These are phyloP conservation scores for Articulospora tetracladia DNA, from an alignment of 495 filamentous ascomycete species.

Conservation along the genomic window DNA sequence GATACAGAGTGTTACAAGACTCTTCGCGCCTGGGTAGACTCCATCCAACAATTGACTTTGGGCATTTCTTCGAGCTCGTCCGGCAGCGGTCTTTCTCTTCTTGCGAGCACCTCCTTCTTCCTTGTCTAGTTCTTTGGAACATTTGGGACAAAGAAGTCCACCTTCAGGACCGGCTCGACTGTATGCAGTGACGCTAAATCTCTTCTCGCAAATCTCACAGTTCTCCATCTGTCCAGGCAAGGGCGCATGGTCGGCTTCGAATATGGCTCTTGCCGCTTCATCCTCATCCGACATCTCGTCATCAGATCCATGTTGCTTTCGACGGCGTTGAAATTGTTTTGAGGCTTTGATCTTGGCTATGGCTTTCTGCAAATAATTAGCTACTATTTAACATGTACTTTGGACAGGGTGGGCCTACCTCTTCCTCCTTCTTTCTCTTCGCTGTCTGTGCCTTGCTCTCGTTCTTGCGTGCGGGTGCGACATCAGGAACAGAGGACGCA, in stretches of 20 bases:
- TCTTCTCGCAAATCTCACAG: constrained; percentile 78
- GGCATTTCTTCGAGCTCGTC: constrained; percentile 59
- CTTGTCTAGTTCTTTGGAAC: constrained; percentile 71
- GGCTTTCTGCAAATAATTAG: constrained; percentile 46
- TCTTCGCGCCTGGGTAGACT: constrained; percentile 65
- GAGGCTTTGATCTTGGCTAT: constrained; percentile 74
- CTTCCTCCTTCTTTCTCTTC: constrained; percentile 32
- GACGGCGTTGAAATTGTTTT: constrained; percentile 57
- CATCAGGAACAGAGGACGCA: constrained; percentile 35
- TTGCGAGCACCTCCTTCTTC: constrained; percentile 63
- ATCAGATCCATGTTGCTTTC: constrained; percentile 38
- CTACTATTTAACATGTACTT: neutral
- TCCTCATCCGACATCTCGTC: constrained; percentile 41
- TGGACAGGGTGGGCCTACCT: constrained; percentile 8
- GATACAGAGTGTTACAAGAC: constrained; percentile 73
- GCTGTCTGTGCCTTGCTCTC: constrained; percentile 25
- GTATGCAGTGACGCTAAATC: constrained; percentile 93
- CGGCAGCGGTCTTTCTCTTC: constrained; percentile 36
- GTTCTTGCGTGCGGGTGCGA: constrained; percentile 14
- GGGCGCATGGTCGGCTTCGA: constrained; percentile 57
- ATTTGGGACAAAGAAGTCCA: constrained; percentile 79
- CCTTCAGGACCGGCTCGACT: constrained; percentile 76
- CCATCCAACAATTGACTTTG: constrained; percentile 81
- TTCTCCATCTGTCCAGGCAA: constrained; percentile 84
- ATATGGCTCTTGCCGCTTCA: constrained; percentile 48